Evolutionary conservation across 2,329 filamentous ascomycete genomes (phyloP).

Genomic region (Pyrenophora seminiperda): DNA sequence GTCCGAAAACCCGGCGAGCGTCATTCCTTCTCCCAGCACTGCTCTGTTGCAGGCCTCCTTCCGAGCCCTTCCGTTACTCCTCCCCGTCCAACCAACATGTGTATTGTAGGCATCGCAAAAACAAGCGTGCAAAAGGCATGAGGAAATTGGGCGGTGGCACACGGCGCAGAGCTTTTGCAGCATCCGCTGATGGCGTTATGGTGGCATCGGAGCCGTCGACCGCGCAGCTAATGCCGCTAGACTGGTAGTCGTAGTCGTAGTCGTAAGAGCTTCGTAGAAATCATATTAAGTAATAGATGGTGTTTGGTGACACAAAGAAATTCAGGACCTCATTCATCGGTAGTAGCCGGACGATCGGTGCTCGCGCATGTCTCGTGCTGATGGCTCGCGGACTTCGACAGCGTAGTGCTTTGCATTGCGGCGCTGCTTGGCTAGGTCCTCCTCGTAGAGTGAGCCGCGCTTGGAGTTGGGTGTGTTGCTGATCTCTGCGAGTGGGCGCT

Average conservation of each 20-base stretch:
- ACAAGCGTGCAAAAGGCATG: conserved; percentile 19
- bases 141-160: conserved; percentile 12
- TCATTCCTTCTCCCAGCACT: conserved; percentile 23
- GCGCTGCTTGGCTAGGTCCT: conserved; percentile 45
- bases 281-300: conserved; percentile 7
- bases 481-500: conserved; percentile 37
- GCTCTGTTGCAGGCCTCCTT: conserved; percentile 19
- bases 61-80: conserved; percentile 9
- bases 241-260: conserved; percentile 9
- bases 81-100: conserved; percentile 12
- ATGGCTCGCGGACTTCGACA: conserved; percentile 51
- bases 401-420: conserved; percentile 46
- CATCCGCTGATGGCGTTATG: conserved; percentile 5
- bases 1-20: conserved; percentile 9
- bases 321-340: conserved; percentile 35
- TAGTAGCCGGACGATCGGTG: conserved; percentile 49
- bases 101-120: conserved; percentile 16
- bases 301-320: conserved; percentile 17
- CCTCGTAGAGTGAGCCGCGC: conserved; percentile 51
- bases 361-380: conserved; percentile 42
- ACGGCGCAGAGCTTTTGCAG: conserved; percentile 17
- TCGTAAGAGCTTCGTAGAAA: conserved; percentile 2
- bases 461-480: conserved; percentile 39
- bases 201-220: conserved; percentile 5
- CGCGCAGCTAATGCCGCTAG: conserved; percentile 8